Evolutionary conservation across 371 early-diverging fungal species (phyloP), one percentile per base, ranked within the genome.

Genomic region (Circinella umbellata): DNA sequence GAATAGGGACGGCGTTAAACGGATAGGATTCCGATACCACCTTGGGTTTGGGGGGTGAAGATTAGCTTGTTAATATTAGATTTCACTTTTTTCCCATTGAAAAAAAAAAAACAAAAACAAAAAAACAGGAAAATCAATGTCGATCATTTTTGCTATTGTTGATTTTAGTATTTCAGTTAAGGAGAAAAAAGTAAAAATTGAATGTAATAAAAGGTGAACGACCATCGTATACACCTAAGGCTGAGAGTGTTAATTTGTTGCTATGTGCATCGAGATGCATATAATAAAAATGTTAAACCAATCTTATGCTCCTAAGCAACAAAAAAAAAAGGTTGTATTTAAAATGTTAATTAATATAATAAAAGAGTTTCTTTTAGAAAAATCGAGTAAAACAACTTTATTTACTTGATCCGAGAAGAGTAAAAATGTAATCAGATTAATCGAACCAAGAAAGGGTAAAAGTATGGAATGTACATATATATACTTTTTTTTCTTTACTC

Each of bases 121-220:
- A 57, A 34, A 57, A 57, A 57, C 57, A 57, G 57, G 57, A 57
- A 57, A 57, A 34, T 57, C 57, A 34, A 27, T 57, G 57, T 57
- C 57, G 57, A 57, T 57, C 57, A 27, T 57, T 18, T 34, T 57
- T 15, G 8, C 57, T 57, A 57, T 57, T 57, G 57, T 57, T 57
- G 57, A 57, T 57, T 34, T n/a, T 57, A 20, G 11, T 11, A 9
- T 42, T 42, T 42, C 9, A 11, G 51, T n/a, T 57, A 57, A 57
- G 57, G 57, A 57, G 57, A 34, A 34, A 34, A 13, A 18, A 34
- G 35, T 27, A 7, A 8, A 5, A 34, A 57, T 9, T 1, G 34
- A 37, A 6, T 7, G 9, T 34, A 34, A 34, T 27, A 57, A 11
- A 14, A 27, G 7, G 57, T 57, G 57, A 20, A 57, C 57, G 57